These are phyloP conservation scores for Aspergillus phoenicis DNA, from an alignment of 2,329 filamentous ascomycete species.

Conservation along the genomic window DNA sequence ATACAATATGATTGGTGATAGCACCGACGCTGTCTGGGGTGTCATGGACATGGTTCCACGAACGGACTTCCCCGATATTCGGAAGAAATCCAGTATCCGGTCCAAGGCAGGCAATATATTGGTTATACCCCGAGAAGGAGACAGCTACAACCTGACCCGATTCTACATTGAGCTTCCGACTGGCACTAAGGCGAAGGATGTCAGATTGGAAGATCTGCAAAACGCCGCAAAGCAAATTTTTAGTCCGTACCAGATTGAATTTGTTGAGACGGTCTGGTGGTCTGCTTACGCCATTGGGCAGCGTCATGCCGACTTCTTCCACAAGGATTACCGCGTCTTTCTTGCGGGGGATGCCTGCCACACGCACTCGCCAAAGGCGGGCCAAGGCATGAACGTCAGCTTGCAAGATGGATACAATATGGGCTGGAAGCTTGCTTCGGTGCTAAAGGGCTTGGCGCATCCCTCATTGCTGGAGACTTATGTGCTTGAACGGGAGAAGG, in stretches of 20 bases:
- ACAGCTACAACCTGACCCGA: constrained; percentile 58
- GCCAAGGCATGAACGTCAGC: constrained; percentile 59
- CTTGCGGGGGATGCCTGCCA: constrained; percentile 69
- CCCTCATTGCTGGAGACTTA: constrained; percentile 56
- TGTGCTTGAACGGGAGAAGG: constrained; percentile 55
- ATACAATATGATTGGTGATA: constrained; percentile 62
- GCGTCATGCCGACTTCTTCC: constrained; percentile 70
- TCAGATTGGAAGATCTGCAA: constrained; percentile 59
- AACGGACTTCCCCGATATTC: constrained; percentile 55
- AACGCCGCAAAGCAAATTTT: constrained; percentile 56
- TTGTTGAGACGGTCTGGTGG: constrained; percentile 65
- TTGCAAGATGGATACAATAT: constrained; percentile 65
- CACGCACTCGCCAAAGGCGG: constrained; percentile 72
- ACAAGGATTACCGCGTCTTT: constrained; percentile 67
- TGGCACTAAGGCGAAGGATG: constrained; percentile 53
- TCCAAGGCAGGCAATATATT: constrained; percentile 50
- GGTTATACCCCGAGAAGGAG: constrained; percentile 58
- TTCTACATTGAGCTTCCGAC: constrained; percentile 64
- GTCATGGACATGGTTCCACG: constrained; percentile 56
- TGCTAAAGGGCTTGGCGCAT: constrained; percentile 50
- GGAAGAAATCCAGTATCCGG: constrained; percentile 54
- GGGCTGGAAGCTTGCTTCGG: constrained; percentile 60
- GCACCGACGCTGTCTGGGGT: constrained; percentile 60
- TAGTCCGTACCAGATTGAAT: constrained; percentile 56
- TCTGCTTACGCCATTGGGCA: constrained; percentile 72